phyloP scores from a whole-genome alignment of 2,329 filamentous ascomycete genomes.

The Calcarisporium arbuscula region DNA sequence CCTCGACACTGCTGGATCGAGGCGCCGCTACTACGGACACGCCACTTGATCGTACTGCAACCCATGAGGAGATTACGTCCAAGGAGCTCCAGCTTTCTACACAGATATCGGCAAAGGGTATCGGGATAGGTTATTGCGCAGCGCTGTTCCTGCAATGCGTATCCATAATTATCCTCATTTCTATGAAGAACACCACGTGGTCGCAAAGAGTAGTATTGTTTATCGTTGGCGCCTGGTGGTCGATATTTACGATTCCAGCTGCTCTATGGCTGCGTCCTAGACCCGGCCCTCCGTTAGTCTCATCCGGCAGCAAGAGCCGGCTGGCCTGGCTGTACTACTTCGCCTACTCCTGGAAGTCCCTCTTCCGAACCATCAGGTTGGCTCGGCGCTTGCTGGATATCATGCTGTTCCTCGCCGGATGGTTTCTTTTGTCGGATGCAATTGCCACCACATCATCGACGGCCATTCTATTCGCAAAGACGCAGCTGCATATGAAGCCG shows the following conservation, averaged over 20 bases:
- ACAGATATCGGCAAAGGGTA: constrained; percentile 83
- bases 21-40: constrained; percentile 16
- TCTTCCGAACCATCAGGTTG: constrained; percentile 72
- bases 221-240: constrained; percentile 87
- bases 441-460: constrained; percentile 93
- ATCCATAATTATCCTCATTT: constrained; percentile 69
- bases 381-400: constrained; percentile 69
- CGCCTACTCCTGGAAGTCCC: constrained; percentile 75
- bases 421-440: constrained; percentile 91
- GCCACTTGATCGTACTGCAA: constrained; percentile 31
- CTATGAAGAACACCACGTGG: constrained; percentile 71
- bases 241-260: constrained; percentile 80
- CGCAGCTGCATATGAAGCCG: constrained; percentile 80
- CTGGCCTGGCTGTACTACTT: constrained; percentile 63
- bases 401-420: constrained; percentile 73
- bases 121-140: constrained; percentile 88
- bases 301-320: constrained; percentile 28
- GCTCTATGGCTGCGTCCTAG: constrained; percentile 82
- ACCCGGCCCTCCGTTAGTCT: constrained; percentile 73
- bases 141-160: constrained; percentile 78
- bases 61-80: constrained; percentile 47
- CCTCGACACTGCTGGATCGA: constrained; percentile 39
- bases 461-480: constrained; percentile 93
- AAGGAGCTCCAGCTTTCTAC: constrained; percentile 76
- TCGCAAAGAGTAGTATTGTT: constrained; percentile 83